These are phyloP conservation scores for Mycena vulgaris DNA, from an alignment of 768 basidiomycete species.

Conservation along the genomic window DNA sequence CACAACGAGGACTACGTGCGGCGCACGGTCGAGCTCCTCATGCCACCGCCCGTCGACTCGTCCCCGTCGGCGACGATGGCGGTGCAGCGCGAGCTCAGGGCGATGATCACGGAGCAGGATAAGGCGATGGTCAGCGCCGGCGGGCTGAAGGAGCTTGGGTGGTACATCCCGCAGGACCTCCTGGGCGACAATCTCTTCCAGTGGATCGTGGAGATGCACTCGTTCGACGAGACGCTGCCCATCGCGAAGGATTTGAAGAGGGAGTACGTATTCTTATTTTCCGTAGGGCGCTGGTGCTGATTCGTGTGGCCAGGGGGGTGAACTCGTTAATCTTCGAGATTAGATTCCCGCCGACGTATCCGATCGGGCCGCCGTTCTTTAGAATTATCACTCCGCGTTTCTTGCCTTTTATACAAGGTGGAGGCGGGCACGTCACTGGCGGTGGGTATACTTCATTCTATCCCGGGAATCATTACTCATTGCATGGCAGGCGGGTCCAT, in stretches of 20 bases:
- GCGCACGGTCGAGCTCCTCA: constrained; percentile 58
- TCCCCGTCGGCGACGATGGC: constrained; percentile 68
- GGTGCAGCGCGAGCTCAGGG: constrained; percentile 72
- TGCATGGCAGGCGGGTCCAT: constrained; percentile 71
- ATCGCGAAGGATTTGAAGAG: constrained; percentile 72
- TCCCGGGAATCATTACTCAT: constrained; percentile 1
- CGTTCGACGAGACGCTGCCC: constrained; percentile 73
- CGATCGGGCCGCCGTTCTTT: constrained; percentile 82
- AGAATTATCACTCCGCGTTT: constrained; percentile 82
- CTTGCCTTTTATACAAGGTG: constrained; percentile 78
- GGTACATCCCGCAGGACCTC: constrained; percentile 79
- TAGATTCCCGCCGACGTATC: constrained; percentile 76
- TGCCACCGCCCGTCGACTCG: constrained; percentile 76
- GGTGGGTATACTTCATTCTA: constrained; percentile 51
- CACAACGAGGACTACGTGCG: constrained; percentile 67
- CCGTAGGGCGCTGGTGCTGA: constrained; percentile 6
- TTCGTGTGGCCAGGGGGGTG: constrained; percentile 57
- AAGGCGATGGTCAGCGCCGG: constrained; percentile 45
- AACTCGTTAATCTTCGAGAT: constrained; percentile 83
- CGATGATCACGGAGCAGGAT: constrained; percentile 75
- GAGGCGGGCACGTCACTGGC: constrained; percentile 78
- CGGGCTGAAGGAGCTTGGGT: constrained; percentile 73
- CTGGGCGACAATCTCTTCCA: constrained; percentile 80
- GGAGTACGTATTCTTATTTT: constrained; percentile 51
- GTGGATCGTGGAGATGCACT: constrained; percentile 83